phyloP scores from a whole-genome alignment of 208 protist species.

The Acanthamoeba lenticulata region DNA sequence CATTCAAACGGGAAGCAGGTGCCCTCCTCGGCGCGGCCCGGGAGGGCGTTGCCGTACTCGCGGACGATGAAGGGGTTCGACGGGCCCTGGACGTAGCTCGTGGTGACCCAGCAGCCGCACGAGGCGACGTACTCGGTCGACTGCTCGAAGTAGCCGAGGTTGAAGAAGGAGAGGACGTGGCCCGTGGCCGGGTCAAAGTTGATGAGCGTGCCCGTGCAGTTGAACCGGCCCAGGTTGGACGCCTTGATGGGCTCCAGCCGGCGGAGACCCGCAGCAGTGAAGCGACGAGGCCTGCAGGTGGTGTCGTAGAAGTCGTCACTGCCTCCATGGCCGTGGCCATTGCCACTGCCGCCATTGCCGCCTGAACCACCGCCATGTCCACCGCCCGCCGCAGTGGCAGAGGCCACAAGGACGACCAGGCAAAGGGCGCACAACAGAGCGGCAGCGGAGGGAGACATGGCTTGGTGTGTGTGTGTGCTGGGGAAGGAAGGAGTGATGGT shows the following conservation, averaged over 20 bases:
- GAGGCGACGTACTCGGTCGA: neutral
- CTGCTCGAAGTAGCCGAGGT: neutral
- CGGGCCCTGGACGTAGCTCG: neutral
- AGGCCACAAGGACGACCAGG: too few relatives aligned
- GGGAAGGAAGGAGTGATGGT: too few relatives aligned
- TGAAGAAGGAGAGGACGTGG: neutral
- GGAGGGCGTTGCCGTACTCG: conserved; percentile 9
- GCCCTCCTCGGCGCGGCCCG: neutral
- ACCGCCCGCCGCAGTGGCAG: too few relatives aligned
- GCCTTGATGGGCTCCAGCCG: conserved; percentile 1
- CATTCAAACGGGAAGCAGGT: neutral
- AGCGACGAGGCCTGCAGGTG: neutral
- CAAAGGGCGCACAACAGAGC: too few relatives aligned
- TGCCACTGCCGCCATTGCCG: too few relatives aligned
- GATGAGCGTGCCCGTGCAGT: neutral
- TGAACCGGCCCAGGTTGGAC: neutral
- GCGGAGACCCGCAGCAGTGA: neutral
- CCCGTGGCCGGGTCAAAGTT: neutral
- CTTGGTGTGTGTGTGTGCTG: too few relatives aligned
- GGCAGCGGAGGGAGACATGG: too few relatives aligned
- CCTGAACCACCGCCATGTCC: too few relatives aligned
- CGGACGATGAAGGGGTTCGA: neutral
- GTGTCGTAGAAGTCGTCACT: neutral
- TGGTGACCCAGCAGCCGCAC: neutral
- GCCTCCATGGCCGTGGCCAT: too few relatives aligned